A percentile compares a stretch with the other conserved stretches of the same genome.
Conservation (phyloP, 1,284 basidiomycete genomes). For the Tylopilus orsonianus region DNA sequence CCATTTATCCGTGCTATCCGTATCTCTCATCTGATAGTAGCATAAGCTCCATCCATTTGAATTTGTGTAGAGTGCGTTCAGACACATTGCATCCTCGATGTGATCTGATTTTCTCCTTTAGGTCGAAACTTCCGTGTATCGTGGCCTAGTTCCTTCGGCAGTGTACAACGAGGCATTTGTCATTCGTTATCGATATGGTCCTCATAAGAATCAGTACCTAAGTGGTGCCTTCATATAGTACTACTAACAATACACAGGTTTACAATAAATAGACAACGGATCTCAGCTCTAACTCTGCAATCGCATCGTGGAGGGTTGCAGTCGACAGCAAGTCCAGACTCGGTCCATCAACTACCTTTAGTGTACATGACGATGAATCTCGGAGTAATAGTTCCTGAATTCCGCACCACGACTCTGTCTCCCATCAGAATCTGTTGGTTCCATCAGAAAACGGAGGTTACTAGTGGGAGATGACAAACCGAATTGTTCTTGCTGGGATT, state of each 20-base stretch:
- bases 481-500: constrained; percentile 26
- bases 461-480: constrained; percentile 28
- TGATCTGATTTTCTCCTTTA: constrained; percentile 18
- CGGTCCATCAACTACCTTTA: constrained; percentile 27
- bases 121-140: constrained; percentile 15
- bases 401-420: constrained; percentile 33
- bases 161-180: constrained; percentile 30
- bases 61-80: constrained; percentile 18
- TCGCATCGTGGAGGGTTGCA: constrained; percentile 19
- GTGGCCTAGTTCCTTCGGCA: constrained; percentile 20
- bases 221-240: constrained; percentile 26
- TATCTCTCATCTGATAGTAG: constrained; percentile 23
- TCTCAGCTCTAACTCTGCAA: constrained; percentile 29
- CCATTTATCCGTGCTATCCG: constrained; percentile 11
- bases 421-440: constrained; percentile 32
- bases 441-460: constrained; percentile 32
- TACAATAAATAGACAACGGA: constrained; percentile 24
- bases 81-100: constrained; percentile 31
- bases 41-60: constrained; percentile 31
- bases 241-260: constrained; percentile 22
- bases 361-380: constrained; percentile 38
- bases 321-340: constrained; percentile 18
- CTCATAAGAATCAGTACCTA: constrained; percentile 6
- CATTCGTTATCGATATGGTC: constrained; percentile 21
- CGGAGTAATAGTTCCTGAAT: constrained; percentile 34